Conservation (phyloP, 352 stramenopile species). For the Elongisporangium anandrum region DNA sequence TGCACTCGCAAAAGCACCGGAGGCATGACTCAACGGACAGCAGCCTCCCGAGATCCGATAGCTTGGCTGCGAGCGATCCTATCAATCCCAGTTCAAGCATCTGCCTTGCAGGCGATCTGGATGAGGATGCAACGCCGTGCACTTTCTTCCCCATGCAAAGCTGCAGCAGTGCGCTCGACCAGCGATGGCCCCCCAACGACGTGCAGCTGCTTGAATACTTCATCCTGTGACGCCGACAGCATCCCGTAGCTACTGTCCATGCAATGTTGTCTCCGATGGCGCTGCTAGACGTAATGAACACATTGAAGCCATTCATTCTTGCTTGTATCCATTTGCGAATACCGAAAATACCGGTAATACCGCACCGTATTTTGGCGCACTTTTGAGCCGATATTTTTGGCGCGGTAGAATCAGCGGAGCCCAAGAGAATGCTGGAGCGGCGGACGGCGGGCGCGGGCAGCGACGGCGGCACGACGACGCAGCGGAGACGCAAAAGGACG, state of each 20-base stretch:
- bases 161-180: constrained; percentile 9
- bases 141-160: constrained; percentile 1
- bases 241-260: not conserved
- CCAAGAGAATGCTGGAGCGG: not conserved
- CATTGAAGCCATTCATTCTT: not conserved
- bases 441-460: not conserved
- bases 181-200: constrained; percentile 43
- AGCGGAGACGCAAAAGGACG: not conserved
- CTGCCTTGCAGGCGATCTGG: not conserved
- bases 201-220: constrained; percentile 72
- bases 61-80: constrained; percentile 15
- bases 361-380: not conserved
- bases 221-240: constrained; percentile 33
- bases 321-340: not conserved
- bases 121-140: constrained; percentile 7
- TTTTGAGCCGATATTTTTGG: not conserved
- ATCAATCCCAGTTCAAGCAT: constrained; percentile 5
- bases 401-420: not conserved
- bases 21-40: not conserved
- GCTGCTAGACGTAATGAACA: not conserved
- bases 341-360: not conserved
- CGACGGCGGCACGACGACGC: not conserved
- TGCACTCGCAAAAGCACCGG: not conserved
- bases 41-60: not conserved
- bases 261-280: too few relatives aligned